Base-by-base conservation (phyloP, 2,329 filamentous ascomycete species). In the Neodidymelliopsis sp. region DNA sequence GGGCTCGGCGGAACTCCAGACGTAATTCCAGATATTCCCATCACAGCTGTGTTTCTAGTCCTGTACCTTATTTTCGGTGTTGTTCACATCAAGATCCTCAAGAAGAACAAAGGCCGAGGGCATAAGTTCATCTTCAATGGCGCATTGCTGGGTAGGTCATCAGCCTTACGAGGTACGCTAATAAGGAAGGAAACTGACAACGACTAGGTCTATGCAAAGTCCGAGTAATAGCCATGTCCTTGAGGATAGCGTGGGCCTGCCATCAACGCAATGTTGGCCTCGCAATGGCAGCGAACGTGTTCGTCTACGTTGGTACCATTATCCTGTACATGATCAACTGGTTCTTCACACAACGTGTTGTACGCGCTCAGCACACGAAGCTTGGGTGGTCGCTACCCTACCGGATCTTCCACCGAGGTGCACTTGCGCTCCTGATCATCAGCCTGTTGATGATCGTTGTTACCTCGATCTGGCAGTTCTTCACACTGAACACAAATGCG, bases 281-380 rank as follows among this genome's bases (percentile, higher is more conserved):
- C 2, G 81, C 76, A 2, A 83, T 85, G 33, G 80, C 81, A 1
- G 84, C 89, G 2, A 79, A 80, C 55, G 81, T 93, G 62, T 86
- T 94, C 62, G 83, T 89, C 49, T 84, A 86, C 41, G 85, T 87
- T 0, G 90, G 90, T 29, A 85, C 91, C 13, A 73, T 95, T 33
- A 74, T 95, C n/a, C 77, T 95, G 15, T 93, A 89, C 71, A 76
- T 92, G 63, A 75, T 91, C 69, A 92, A 96, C 75, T 77, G 95
- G 54, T 79, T 94, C 66, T 89, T 93, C 67, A 75, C 86, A 0
- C 89, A 93, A 72, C 84, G 91, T 38, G 79, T 96, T 19, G 71
- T 94, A 19, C 83, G 91, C 46, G 87, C 88, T 7, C 84, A 84
- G 45, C 88, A 93, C 63, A 89, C 89, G 0, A 68, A 71, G 2